These are phyloP conservation scores for Hortaea sp. DNA, from an alignment of 2,329 filamentous ascomycete species.

Conservation along the genomic window DNA sequence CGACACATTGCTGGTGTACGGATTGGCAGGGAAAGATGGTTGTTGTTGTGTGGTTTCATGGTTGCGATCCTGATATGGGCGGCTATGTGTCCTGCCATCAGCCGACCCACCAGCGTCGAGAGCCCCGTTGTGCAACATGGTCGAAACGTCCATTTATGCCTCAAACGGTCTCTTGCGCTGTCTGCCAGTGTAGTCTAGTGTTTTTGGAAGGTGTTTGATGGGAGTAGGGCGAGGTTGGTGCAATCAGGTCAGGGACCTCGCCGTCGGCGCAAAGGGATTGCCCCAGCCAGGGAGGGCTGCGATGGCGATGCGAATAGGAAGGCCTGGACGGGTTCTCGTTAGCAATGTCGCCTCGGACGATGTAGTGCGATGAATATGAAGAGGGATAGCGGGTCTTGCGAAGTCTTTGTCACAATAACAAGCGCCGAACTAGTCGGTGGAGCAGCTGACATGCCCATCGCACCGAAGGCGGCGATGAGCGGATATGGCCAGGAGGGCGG, in stretches of 20 bases:
- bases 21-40: slow-evolving; percentile 4
- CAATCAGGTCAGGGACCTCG: slow-evolving; percentile 11
- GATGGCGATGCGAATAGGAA: not conserved
- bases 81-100: slow-evolving; percentile 20
- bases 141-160: slow-evolving; percentile 26
- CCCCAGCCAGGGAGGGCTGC: slow-evolving; percentile 4
- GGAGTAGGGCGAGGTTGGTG: slow-evolving; percentile 3
- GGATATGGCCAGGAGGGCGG: slow-evolving; percentile 3
- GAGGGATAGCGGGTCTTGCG: not conserved
- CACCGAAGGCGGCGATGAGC: slow-evolving; percentile 9
- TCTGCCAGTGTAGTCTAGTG: slow-evolving; percentile 1
- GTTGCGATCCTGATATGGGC: slow-evolving; percentile 27
- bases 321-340: not conserved
- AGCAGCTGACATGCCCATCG: slow-evolving; percentile 1
- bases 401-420: not conserved
- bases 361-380: not conserved
- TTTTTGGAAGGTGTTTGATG: slow-evolving; percentile 7
- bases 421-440: not conserved
- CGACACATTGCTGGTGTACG: slow-evolving; percentile 7
- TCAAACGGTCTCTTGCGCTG: slow-evolving; percentile 2
- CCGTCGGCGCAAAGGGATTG: slow-evolving; percentile 22
- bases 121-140: slow-evolving; percentile 22
- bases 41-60: slow-evolving; percentile 9
- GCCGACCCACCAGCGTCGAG: slow-evolving; percentile 11
- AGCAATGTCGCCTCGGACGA: not conserved